Conservation (phyloP, 1,284 basidiomycete species). For the Ceratobasidium sp. region DNA sequence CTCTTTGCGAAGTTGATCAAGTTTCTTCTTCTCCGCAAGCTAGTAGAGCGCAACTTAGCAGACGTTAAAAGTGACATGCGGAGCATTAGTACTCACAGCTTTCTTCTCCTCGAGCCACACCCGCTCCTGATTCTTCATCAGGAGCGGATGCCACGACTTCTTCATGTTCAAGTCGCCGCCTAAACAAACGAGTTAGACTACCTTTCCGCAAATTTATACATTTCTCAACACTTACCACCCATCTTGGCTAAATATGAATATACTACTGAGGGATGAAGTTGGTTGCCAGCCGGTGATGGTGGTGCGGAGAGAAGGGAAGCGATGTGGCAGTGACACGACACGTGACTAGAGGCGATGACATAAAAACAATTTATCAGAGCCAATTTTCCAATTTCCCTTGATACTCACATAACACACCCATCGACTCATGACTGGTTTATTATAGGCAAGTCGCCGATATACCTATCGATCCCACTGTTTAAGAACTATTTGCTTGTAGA, state of each 20-base stretch:
- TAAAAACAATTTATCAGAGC: neutral
- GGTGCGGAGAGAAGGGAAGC: neutral
- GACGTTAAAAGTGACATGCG: neutral
- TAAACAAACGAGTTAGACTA: slow-evolving; percentile 2
- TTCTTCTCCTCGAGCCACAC: slow-evolving; percentile 99
- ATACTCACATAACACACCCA: neutral
- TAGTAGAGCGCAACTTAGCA: slow-evolving; percentile 50
- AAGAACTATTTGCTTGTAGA: neutral
- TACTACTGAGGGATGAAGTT: neutral
- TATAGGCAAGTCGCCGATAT: neutral
- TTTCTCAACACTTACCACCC: slow-evolving; percentile 72
- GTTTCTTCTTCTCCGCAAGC: slow-evolving; percentile 98
- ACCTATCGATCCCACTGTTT: too few relatives aligned
- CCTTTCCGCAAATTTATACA: neutral
- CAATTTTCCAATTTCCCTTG: neutral
- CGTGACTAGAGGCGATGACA: neutral
- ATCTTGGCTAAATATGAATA: slow-evolving; percentile 66
- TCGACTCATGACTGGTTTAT: slow-evolving; percentile 1
- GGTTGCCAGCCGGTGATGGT: slow-evolving; percentile 2
- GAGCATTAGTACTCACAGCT: slow-evolving; percentile 65
- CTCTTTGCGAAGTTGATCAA: slow-evolving; percentile 95
- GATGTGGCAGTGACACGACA: slow-evolving; percentile 13
- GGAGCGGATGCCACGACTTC: slow-evolving; percentile 98
- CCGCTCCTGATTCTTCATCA: slow-evolving; percentile 97
- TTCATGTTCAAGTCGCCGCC: slow-evolving; percentile 87